Conservation (phyloP, 2,329 filamentous ascomycete species). For the Arthrobotrys sphaeroides region DNA sequence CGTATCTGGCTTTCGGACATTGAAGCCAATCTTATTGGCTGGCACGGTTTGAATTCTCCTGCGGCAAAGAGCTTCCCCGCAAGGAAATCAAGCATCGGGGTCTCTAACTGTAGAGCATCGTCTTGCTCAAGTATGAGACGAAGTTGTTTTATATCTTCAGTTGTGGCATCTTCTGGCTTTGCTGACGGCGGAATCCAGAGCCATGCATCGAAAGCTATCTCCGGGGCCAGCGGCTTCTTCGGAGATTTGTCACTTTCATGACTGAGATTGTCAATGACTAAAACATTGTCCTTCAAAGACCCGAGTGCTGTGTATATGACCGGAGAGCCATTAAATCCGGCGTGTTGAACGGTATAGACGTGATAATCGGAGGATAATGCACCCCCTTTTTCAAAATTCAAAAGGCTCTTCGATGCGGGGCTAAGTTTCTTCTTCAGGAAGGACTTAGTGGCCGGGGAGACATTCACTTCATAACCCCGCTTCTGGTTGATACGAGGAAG, state of each 20-base stretch:
- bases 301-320: neutral
- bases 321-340: neutral
- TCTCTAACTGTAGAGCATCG: neutral
- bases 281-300: neutral
- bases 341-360: neutral
- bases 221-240: neutral
- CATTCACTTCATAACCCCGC: neutral
- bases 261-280: neutral
- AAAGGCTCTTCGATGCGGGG: neutral
- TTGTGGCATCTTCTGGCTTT: slow-evolving; percentile 9
- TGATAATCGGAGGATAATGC: neutral
- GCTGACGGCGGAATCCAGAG: neutral
- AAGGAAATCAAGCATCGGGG: neutral
- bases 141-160: slow-evolving; percentile 22
- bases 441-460: neutral
- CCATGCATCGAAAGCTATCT: slow-evolving; percentile 16
- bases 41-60: neutral
- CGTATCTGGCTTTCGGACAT: slow-evolving; percentile 9
- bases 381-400: slow-evolving; percentile 1
- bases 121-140: slow-evolving; percentile 1
- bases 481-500: neutral
- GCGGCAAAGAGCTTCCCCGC: neutral
- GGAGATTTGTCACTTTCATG: neutral
- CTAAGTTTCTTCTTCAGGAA: neutral
- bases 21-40: neutral